Conservation (phyloP, 106 monocot species). For the Acorus calamus region DNA sequence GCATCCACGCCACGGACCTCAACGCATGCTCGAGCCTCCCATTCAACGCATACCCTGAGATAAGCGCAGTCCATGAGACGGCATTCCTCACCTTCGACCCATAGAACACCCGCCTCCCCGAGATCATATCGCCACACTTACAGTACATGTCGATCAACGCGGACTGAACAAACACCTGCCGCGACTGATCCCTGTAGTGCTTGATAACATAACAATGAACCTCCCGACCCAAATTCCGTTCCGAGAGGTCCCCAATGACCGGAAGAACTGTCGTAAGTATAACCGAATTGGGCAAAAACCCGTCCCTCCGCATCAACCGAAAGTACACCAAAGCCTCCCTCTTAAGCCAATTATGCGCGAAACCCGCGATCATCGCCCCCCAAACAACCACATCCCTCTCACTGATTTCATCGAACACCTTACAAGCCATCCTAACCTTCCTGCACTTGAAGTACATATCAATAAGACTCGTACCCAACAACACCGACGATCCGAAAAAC, state of each 20-base stretch:
- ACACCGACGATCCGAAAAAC: slow-evolving; percentile 13
- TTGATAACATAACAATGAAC: slow-evolving; percentile 62
- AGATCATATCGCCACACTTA: slow-evolving; percentile 73
- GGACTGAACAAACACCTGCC: slow-evolving; percentile 38
- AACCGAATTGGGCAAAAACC: slow-evolving; percentile 65
- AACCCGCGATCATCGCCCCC: slow-evolving; percentile 76
- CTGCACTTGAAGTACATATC: slow-evolving; percentile 90
- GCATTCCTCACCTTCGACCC: slow-evolving; percentile 44
- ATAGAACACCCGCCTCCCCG: slow-evolving; percentile 74
- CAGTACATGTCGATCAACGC: slow-evolving; percentile 88
- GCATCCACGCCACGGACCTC: slow-evolving; percentile 82
- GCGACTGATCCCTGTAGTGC: slow-evolving; percentile 29
- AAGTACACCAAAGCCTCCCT: slow-evolving; percentile 72
- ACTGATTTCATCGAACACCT: slow-evolving; percentile 77
- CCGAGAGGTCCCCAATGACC: slow-evolving; percentile 44
- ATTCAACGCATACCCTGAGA: slow-evolving; percentile 84
- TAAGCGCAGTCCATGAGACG: slow-evolving; percentile 78
- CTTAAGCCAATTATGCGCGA: slow-evolving; percentile 55
- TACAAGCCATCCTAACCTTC: slow-evolving; percentile 43
- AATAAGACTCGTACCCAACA: slow-evolving; percentile 52
- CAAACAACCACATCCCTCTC: slow-evolving; percentile 67
- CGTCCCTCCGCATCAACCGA: slow-evolving; percentile 45
- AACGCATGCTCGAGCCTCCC: slow-evolving; percentile 64
- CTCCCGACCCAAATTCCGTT: slow-evolving; percentile 54
- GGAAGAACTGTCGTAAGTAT: slow-evolving; percentile 53